Evolutionary conservation across 352 stramenopile species (phyloP).

Genomic region (Pythium dissotocum): DNA sequence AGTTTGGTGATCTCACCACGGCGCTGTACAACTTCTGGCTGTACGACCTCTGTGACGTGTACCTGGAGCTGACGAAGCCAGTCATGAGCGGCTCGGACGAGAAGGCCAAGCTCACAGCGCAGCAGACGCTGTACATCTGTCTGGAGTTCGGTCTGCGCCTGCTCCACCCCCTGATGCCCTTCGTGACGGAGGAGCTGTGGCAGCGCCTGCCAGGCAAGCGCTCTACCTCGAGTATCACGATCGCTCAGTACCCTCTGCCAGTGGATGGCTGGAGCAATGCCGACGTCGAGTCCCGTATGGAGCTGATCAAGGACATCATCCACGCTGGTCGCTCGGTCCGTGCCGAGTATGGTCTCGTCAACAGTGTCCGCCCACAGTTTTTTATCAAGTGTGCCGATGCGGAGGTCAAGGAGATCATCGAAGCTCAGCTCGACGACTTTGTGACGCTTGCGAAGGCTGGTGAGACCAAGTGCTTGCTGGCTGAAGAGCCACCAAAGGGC

Average conservation of each 20-base stretch:
- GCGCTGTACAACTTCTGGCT: constrained; percentile 98
- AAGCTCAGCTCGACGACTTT: constrained; percentile 93
- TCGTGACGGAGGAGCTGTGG: constrained; percentile 96
- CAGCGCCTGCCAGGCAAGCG: constrained; percentile 81
- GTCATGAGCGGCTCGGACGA: constrained; percentile 87
- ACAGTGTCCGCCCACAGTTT: constrained; percentile 77
- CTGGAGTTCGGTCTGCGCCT: constrained; percentile 87
- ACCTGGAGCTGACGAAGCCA: constrained; percentile 99
- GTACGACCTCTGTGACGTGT: constrained; percentile 99
- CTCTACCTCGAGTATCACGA: constrained; percentile 70
- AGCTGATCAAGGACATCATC: constrained; percentile 94
- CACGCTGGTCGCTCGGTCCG: constrained; percentile 94
- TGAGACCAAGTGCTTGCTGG: constrained; percentile 87
- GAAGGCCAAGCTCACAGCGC: constrained; percentile 72
- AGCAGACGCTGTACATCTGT: constrained; percentile 86
- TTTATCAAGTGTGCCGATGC: constrained; percentile 90
- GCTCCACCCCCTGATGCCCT: constrained; percentile 98
- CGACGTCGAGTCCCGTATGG: constrained; percentile 92
- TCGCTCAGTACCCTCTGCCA: constrained; percentile 76
- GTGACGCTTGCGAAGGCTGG: constrained; percentile 93
- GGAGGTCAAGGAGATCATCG: constrained; percentile 68
- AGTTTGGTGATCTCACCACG: constrained; percentile 96
- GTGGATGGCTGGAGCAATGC: constrained; percentile 86
- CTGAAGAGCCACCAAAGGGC: constrained; percentile 77
- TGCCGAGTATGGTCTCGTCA: constrained; percentile 82